Evolutionary conservation across 1,284 basidiomycete species (phyloP).

Genomic region (Tetrapyrgos nigripes): DNA sequence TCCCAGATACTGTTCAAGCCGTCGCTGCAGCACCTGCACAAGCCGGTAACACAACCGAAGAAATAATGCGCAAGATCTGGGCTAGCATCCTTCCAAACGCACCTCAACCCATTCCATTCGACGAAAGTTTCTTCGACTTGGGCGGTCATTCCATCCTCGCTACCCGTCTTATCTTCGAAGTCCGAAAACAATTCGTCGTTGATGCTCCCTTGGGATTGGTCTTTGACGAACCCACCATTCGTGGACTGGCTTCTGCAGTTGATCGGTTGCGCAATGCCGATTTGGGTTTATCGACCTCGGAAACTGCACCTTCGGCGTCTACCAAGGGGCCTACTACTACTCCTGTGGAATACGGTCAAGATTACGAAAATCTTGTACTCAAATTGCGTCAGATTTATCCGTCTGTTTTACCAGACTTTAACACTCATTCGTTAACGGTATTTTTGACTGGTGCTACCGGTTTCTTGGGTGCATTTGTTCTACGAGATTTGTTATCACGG

Average conservation of each 20-base stretch:
- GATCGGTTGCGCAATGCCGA: slow-evolving; percentile 84
- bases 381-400: slow-evolving; percentile 70
- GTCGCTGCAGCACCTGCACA: slow-evolving; percentile 35
- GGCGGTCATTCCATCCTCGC: slow-evolving; percentile 99
- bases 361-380: slow-evolving; percentile 72
- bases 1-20: slow-evolving; percentile 92
- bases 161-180: slow-evolving; percentile 96
- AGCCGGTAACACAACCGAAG: slow-evolving; percentile 75
- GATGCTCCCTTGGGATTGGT: slow-evolving; percentile 93
- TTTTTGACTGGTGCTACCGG: slow-evolving; percentile 98
- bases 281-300: slow-evolving; percentile 66
- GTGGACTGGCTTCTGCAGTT: slow-evolving; percentile 81
- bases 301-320: background rate
- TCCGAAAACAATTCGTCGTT: slow-evolving; percentile 92
- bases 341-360: slow-evolving; percentile 76
- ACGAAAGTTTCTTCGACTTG: slow-evolving; percentile 98
- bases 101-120: slow-evolving; percentile 80
- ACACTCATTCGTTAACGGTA: slow-evolving; percentile 68
- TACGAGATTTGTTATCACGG: slow-evolving; percentile 80
- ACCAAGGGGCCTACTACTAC: slow-evolving; percentile 25
- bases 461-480: slow-evolving; percentile 94
- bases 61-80: slow-evolving; percentile 87
- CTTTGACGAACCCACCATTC: slow-evolving; percentile 91
- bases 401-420: slow-evolving; percentile 58
- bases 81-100: slow-evolving; percentile 82